Base-by-base conservation (phyloP, 257 asterid species). In the Lantana camara region DNA sequence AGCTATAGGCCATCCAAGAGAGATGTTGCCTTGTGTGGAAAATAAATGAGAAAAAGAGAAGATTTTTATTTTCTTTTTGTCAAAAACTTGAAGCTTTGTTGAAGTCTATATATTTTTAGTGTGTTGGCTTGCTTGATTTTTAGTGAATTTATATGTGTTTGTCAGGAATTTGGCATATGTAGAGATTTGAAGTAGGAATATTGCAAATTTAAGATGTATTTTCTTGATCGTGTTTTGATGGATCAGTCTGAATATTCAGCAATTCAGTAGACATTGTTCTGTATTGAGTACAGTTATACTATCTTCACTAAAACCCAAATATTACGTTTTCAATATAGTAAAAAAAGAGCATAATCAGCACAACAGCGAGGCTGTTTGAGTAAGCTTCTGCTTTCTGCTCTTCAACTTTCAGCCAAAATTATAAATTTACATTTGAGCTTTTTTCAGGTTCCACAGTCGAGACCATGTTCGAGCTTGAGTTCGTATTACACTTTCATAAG, bases 1-100 rank as follows among this genome's bases (percentile, higher is more conserved):
- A 90, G 68, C 69, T 90, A 71, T 65, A 86, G 85, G 78, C 98
- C 98, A 41, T 72, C 95, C 64, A 81, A 67, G 69, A 86, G 70
- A 66, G 78, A 83, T 51, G 57, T 17, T 62, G 66, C 84, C 59
- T 23, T 88, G 55, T 91, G 98, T 75, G 96, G 90, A 37, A 71
- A 73, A 30, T 80, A 38, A 77, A 60, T 23, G 7, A 30, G 0
- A 13, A 57, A 35, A 4, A 9, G 19, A 35, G 4, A 35, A 3
- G 40, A 9, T 4, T 35, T 35, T 35, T 35, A 4, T 7, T 30
- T 60, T 50, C 42, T n/a, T n/a, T n/a, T n/a, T n/a, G n/a, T n/a
- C n/a, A n/a, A 24, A 35, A n/a, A 60, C 64, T 51, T 65, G 64
- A 66, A 58, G 46, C 64, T n/a, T 67, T 66, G 21, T 16, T 63